Percentiles rank a stretch among this genome's conserved stretches.
These are phyloP conservation scores for Cordyceps pruinosa DNA, from an alignment of 2,329 filamentous ascomycete genomes.

Conservation along the genomic window DNA sequence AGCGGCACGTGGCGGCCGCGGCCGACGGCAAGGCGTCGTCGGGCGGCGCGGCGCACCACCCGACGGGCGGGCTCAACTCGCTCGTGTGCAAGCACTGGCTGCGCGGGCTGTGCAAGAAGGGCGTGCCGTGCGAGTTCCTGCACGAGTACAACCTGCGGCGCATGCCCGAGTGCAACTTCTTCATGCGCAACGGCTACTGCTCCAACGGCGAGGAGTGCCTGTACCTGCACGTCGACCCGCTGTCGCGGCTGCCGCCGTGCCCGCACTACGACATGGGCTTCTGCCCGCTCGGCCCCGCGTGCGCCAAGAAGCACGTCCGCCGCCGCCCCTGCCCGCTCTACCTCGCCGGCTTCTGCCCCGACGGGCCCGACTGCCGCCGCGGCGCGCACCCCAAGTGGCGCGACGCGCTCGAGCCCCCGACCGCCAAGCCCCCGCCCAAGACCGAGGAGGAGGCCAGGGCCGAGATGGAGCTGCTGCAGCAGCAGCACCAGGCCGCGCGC, in stretches of 20 bases:
- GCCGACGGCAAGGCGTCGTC: conserved; percentile 23
- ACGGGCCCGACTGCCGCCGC: conserved; percentile 65
- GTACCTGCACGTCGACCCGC: conserved; percentile 82
- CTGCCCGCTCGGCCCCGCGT: conserved; percentile 81
- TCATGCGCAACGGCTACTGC: conserved; percentile 87
- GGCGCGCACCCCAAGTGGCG: conserved; percentile 81
- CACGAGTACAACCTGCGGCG: conserved; percentile 98
- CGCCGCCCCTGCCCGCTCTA: conserved; percentile 78
- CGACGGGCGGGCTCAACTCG: conserved; percentile 58
- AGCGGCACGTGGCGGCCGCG: conserved; percentile 61
- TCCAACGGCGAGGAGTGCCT: conserved; percentile 95
- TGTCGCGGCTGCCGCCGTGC: conserved; percentile 71
- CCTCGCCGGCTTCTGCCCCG: conserved; percentile 89
- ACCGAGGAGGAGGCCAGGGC: conserved; percentile 41
- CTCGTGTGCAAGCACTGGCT: conserved; percentile 99
- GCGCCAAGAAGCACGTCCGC: conserved; percentile 82
- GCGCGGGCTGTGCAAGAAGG: conserved; percentile 95
- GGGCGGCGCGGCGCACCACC: conserved; percentile 18
- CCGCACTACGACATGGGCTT: conserved; percentile 93
- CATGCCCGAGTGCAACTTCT: conserved; percentile 98
- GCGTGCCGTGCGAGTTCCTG: conserved; percentile 91
- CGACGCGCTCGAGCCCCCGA: conserved; percentile 67
- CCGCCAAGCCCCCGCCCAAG: conserved; percentile 56
- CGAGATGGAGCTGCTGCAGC: conserved; percentile 29
- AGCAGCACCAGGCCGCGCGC: conserved; percentile 25